phyloP scores from a whole-genome alignment of 305 asterid genomes.

The Fraxinus ornus region DNA sequence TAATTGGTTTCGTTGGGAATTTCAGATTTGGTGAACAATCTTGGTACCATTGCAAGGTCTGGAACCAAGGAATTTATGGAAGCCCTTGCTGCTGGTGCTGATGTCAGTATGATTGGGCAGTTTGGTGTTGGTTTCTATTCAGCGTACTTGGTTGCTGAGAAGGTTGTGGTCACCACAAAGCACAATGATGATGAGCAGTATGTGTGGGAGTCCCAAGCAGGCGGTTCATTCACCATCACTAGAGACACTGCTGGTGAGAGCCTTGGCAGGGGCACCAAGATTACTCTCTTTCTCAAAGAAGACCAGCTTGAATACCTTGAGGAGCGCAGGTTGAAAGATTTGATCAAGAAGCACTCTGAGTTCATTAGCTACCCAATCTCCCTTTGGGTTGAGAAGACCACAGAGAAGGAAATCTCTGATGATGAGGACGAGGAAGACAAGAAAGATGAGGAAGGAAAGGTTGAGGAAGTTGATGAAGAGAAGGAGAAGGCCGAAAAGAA shows the following conservation, averaged over 20 bases:
- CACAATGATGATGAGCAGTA: slow-evolving; percentile 41
- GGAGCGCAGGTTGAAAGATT: slow-evolving; percentile 38
- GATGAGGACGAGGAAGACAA: slow-evolving; percentile 38
- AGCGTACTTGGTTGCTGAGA: slow-evolving; percentile 38
- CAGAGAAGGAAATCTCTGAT: slow-evolving; percentile 37
- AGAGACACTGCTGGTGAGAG: slow-evolving; percentile 36
- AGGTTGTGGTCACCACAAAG: slow-evolving; percentile 33
- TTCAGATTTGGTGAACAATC: slow-evolving; percentile 41
- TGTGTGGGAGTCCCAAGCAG: slow-evolving; percentile 42
- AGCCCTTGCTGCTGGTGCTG: slow-evolving; percentile 40
- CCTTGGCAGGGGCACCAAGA: slow-evolving; percentile 40
- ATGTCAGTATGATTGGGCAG: slow-evolving; percentile 44
- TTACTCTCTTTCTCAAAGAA: slow-evolving; percentile 31
- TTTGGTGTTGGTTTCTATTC: slow-evolving; percentile 43
- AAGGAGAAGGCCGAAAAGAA: slow-evolving; percentile 36
- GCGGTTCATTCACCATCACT: slow-evolving; percentile 39
- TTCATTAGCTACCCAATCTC: slow-evolving; percentile 38
- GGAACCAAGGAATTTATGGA: slow-evolving; percentile 42
- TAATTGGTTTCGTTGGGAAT: neutral
- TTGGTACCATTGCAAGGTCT: slow-evolving; percentile 42
- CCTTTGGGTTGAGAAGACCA: slow-evolving; percentile 36
- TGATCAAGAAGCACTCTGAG: slow-evolving; percentile 39
- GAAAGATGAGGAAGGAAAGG: slow-evolving; percentile 38
- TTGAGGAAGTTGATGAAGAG: slow-evolving; percentile 37
- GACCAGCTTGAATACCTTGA: slow-evolving; percentile 41